Conservation (phyloP, 2,329 filamentous ascomycete genomes). For the Neopestalotiopsis sp. region DNA sequence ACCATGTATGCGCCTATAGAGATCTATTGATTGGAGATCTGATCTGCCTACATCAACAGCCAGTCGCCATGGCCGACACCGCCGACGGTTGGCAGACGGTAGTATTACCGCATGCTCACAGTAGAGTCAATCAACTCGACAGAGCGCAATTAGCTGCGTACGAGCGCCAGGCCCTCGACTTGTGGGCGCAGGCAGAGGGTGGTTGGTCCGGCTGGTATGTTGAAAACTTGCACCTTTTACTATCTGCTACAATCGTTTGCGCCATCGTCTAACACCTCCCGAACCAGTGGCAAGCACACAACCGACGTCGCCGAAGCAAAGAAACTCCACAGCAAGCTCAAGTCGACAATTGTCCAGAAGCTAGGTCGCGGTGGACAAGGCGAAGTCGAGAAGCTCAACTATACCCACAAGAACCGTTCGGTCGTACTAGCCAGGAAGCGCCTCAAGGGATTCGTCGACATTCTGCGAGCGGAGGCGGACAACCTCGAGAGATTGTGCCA, state of each 20-base stretch:
- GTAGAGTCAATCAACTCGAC: conserved; percentile 11
- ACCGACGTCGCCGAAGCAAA: conserved; percentile 33
- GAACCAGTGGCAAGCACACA: conserved; percentile 35
- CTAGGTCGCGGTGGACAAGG: conserved; percentile 50
- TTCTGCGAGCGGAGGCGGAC: conserved; percentile 49
- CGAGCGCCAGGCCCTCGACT: conserved; percentile 16
- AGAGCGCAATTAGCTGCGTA: conserved; percentile 10
- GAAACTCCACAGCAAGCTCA: conserved; percentile 34
- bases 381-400: conserved; percentile 48
- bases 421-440: conserved; percentile 52
- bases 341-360: conserved; percentile 31
- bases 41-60: neutral
- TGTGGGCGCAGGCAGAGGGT: conserved; percentile 14
- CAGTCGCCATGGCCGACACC: conserved; percentile 8
- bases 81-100: conserved; percentile 17
- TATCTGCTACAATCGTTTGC: neutral
- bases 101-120: conserved; percentile 16
- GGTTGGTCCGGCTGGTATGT: conserved; percentile 18
- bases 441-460: conserved; percentile 44
- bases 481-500: conserved; percentile 54
- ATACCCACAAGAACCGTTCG: conserved; percentile 35
- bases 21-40: neutral
- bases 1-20: neutral
- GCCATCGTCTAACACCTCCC: neutral
- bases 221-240: neutral